Conservation (phyloP, 176 grass and related monocot genomes). For the Avena eriantha region DNA sequence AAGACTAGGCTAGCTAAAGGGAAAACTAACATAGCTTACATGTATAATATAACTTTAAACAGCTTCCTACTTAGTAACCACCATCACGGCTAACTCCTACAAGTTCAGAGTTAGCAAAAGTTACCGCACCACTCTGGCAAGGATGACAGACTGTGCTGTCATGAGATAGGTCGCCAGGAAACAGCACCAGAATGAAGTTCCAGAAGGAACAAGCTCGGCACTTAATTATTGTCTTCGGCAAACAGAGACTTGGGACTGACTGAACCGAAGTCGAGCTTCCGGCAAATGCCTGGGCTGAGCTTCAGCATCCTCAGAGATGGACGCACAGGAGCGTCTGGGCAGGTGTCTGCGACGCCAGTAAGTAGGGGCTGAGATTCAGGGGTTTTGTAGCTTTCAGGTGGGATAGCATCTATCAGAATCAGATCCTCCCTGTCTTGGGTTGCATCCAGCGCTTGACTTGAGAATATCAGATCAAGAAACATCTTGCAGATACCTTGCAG, state of each 20-base stretch:
- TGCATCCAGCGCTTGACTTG: constrained; percentile 43
- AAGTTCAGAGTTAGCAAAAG: constrained; percentile 43
- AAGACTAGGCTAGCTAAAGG: constrained; percentile 28
- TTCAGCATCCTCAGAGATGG: constrained; percentile 33
- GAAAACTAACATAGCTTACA: constrained; percentile 43
- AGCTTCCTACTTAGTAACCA: constrained; percentile 34
- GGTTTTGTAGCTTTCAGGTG: constrained; percentile 45
- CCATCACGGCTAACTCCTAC: constrained; percentile 33
- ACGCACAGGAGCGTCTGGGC: constrained; percentile 58
- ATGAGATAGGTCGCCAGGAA: not conserved
- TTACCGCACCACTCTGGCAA: constrained; percentile 21
- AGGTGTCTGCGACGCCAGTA: constrained; percentile 59
- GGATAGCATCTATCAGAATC: constrained; percentile 23
- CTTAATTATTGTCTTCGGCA: constrained; percentile 16
- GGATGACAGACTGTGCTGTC: not conserved
- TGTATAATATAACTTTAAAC: constrained; percentile 54
- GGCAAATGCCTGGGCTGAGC: constrained; percentile 55
- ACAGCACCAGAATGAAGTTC: not conserved
- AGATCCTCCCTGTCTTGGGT: not conserved
- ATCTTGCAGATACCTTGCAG: constrained; percentile 44
- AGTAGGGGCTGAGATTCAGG: constrained; percentile 53
- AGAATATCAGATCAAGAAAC: constrained; percentile 61
- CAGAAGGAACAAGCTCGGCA: not conserved
- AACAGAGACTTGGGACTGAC: constrained; percentile 31
- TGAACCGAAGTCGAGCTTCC: constrained; percentile 66